Evolutionary conservation across 2,329 filamentous ascomycete species (phyloP).

Genomic region (Didymella lethalis): DNA sequence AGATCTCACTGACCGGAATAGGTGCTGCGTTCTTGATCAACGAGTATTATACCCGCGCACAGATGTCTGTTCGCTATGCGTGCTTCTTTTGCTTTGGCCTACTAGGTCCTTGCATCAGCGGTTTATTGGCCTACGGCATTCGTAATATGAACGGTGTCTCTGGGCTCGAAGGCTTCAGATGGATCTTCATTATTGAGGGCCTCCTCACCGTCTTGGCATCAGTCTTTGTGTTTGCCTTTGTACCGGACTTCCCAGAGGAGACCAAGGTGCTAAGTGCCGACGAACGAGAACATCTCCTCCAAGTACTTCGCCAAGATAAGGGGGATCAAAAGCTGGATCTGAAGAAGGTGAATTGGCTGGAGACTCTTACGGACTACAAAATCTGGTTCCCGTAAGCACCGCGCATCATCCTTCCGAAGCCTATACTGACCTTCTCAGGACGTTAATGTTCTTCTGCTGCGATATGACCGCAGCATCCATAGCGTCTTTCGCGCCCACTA

Average conservation of each 20-base stretch:
- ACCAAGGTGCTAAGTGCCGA: constrained; percentile 59
- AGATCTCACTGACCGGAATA: constrained; percentile 17
- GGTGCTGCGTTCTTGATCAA: constrained; percentile 41
- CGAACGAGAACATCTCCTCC: constrained; percentile 62
- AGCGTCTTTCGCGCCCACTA: constrained; percentile 45
- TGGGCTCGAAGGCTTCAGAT: constrained; percentile 39
- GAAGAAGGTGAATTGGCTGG: constrained; percentile 56
- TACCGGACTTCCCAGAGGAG: constrained; percentile 62
- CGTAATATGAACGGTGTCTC: constrained; percentile 41
- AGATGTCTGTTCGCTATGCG: constrained; percentile 61
- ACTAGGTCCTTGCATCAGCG: constrained; percentile 64
- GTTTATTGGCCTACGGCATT: constrained; percentile 59
- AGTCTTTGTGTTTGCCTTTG: constrained; percentile 57
- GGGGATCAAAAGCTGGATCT: constrained; percentile 55
- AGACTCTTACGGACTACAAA: constrained; percentile 63
- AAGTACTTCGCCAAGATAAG: constrained; percentile 58
- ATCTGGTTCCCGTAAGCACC: constrained; percentile 62
- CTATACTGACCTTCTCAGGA: constrained; percentile 27
- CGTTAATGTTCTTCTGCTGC: constrained; percentile 47
- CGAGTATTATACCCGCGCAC: constrained; percentile 59
- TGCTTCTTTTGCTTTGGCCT: constrained; percentile 63
- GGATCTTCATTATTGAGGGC: constrained; percentile 69
- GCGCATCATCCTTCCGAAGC: constrained; percentile 39
- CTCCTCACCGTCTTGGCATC: constrained; percentile 61
- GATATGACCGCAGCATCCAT: constrained; percentile 47